Conservation (phyloP, 306 rosid species). For the Dalbergia cultrata region DNA sequence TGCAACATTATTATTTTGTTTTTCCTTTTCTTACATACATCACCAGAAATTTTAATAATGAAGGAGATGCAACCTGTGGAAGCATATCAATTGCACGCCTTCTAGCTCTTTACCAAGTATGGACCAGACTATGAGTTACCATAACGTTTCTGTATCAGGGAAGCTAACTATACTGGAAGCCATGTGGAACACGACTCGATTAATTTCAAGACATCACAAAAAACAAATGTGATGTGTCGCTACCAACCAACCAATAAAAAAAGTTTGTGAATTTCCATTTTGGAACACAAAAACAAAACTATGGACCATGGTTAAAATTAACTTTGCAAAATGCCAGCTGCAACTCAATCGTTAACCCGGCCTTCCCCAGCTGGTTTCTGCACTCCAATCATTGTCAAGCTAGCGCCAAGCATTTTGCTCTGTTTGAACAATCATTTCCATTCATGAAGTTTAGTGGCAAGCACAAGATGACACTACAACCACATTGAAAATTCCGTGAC, state of each 20-base stretch:
- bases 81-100: background rate
- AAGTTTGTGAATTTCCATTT: conserved; percentile 8
- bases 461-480: conserved; percentile 52
- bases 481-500: conserved; percentile 52
- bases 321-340: conserved; percentile 37
- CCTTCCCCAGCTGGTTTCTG: conserved; percentile 21
- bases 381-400: conserved; percentile 30
- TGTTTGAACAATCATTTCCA: conserved; percentile 32
- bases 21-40: background rate
- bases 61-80: background rate
- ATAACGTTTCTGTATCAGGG: conserved; percentile 13
- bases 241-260: background rate
- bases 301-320: background rate
- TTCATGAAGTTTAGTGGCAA: conserved; percentile 40
- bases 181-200: background rate
- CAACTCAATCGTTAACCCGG: conserved; percentile 41
- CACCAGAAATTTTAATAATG: background rate
- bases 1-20: background rate
- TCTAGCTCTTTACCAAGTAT: conserved; percentile 4
- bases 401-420: conserved; percentile 31
- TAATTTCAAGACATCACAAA: background rate
- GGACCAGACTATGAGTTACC: conserved; percentile 20
- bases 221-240: conserved; percentile 20
- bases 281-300: background rate
- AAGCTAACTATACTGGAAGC: conserved; percentile 6